A percentile compares a stretch with the other conserved stretches of the same genome.
Evolutionary conservation across 1,284 basidiomycete genomes (phyloP).

Genomic region (Naganishia albida): DNA sequence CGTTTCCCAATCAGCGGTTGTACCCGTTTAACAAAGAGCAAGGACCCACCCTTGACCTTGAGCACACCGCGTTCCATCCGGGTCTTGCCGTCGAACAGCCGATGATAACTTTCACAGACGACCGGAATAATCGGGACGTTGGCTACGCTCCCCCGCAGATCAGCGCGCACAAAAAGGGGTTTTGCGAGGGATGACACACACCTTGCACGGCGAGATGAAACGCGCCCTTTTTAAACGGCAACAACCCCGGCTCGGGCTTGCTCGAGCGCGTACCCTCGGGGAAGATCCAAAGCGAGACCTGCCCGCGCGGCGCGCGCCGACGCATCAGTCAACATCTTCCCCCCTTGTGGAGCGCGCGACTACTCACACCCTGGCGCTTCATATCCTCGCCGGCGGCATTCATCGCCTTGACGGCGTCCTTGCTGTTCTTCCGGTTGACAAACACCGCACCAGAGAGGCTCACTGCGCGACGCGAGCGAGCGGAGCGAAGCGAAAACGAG

Average conservation of each 20-base stretch:
- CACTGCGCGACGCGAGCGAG: conserved; percentile 57
- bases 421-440: conserved; percentile 80
- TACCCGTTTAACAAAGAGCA: conserved; percentile 65
- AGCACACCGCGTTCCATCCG: conserved; percentile 76
- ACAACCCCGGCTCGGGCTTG: conserved; percentile 65
- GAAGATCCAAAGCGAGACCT: conserved; percentile 84
- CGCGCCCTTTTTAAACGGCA: conserved; percentile 96
- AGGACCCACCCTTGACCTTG: conserved; percentile 72
- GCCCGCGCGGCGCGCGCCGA: conserved; percentile 32
- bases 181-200: conserved; percentile 54
- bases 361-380: conserved; percentile 62
- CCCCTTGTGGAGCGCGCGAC: not conserved
- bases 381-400: conserved; percentile 76
- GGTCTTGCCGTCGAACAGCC: conserved; percentile 71
- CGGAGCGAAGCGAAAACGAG: not conserved
- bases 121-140: conserved; percentile 82
- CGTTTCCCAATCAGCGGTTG: not conserved
- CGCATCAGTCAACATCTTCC: conserved; percentile 7
- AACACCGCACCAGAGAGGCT: conserved; percentile 88
- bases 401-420: conserved; percentile 73
- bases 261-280: conserved; percentile 87
- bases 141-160: conserved; percentile 37
- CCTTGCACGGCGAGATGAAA: conserved; percentile 92
- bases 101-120: conserved; percentile 91
- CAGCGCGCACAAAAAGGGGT: not conserved